These are phyloP conservation scores for Elasticomyces elasticus DNA, from an alignment of 495 filamentous ascomycete genomes.

Conservation along the genomic window DNA sequence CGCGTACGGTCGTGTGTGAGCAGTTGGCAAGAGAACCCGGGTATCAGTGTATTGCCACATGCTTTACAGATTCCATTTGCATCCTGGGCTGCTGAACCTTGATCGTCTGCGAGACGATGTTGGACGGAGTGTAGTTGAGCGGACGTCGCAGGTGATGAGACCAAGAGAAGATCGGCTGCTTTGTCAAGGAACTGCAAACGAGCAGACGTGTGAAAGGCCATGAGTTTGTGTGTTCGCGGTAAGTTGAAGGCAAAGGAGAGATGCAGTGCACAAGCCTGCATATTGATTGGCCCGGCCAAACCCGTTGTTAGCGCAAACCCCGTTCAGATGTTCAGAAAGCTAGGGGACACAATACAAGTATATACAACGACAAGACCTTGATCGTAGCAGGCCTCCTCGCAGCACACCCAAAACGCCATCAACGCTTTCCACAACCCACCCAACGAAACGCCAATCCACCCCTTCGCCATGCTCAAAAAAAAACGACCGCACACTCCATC, in stretches of 20 bases:
- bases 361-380: too few relatives aligned
- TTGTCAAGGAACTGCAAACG: slow-evolving; percentile 12
- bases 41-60: slow-evolving; percentile 42
- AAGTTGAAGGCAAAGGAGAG: neutral
- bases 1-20: too few relatives aligned
- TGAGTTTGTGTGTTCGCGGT: slow-evolving; percentile 15
- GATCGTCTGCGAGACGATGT: slow-evolving; percentile 36
- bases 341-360: too few relatives aligned
- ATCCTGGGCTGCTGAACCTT: slow-evolving; percentile 34
- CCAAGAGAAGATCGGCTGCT: slow-evolving; percentile 36
- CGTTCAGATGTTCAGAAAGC: too few relatives aligned
- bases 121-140: slow-evolving; percentile 37
- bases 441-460: too few relatives aligned
- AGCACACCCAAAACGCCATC: too few relatives aligned
- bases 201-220: slow-evolving; percentile 37
- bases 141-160: slow-evolving; percentile 40
- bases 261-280: neutral
- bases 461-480: too few relatives aligned
- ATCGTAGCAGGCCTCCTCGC: too few relatives aligned
- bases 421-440: too few relatives aligned
- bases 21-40: slow-evolving; percentile 34
- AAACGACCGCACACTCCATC: too few relatives aligned
- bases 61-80: slow-evolving; percentile 40
- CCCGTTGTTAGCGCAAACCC: neutral
- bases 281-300: neutral